Evolutionary conservation across 805 yeast genomes (phyloP).

Genomic region (Alloascoidea hylecoeti): DNA sequence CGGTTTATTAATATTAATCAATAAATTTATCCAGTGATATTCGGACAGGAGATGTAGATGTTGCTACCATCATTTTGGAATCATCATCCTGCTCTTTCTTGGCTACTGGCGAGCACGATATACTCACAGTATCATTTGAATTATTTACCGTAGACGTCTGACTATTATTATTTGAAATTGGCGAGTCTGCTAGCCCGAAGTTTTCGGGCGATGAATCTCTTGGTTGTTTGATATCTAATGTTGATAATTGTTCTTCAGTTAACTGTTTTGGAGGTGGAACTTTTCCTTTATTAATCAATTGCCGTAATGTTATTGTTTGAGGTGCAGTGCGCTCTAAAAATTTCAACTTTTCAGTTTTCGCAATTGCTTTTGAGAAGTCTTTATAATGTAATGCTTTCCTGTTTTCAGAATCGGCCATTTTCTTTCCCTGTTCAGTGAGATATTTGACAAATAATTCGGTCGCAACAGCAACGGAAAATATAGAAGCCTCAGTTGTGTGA

Average conservation of each 20-base stretch:
- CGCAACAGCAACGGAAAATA: not conserved
- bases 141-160: no score
- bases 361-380: not conserved
- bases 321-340: not conserved
- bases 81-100: no score
- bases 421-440: not conserved
- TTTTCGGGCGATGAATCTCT: no score
- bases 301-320: not conserved
- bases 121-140: no score
- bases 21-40: no score
- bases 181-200: no score
- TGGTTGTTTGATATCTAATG: no score
- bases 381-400: not conserved
- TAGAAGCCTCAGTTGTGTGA: not conserved
- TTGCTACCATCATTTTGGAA: no score
- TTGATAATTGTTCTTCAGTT: not conserved
- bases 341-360: not conserved
- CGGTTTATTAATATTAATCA: no score
- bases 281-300: not conserved
- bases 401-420: not conserved
- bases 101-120: no score
- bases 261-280: not conserved
- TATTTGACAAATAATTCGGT: not conserved
- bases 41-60: no score
- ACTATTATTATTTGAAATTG: no score